Evolutionary conservation across 108 stramenopile genomes (phyloP).

Genomic region (Cyclotella baltica): DNA sequence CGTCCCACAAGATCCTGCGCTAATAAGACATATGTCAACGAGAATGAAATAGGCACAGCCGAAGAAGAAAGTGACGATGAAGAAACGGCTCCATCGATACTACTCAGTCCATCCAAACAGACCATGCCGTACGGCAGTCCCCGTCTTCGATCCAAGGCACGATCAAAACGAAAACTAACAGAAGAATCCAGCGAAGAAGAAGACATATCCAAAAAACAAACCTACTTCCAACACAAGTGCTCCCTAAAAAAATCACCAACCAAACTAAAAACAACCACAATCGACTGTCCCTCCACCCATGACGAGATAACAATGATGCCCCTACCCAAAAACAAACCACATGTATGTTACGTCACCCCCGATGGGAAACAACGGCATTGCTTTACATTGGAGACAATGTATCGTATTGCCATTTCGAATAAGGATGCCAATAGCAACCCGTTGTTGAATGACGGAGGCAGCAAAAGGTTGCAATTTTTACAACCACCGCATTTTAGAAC

Average conservation of each 20-base stretch:
- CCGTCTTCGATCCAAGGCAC: constrained; percentile 8
- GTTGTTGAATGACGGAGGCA: background rate
- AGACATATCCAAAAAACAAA: constrained; percentile 4
- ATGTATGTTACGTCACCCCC: constrained; percentile 77
- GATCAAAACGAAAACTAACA: constrained; percentile 45
- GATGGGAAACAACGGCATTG: constrained; percentile 73
- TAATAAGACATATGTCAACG: constrained; percentile 15
- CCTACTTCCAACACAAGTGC: constrained; percentile 5
- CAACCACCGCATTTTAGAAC: constrained; percentile 89
- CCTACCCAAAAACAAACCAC: constrained; percentile 56
- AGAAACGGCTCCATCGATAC: constrained; percentile 29
- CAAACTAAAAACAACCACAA: constrained; percentile 37
- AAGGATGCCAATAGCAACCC: constrained; percentile 26
- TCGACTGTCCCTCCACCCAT: constrained; percentile 59
- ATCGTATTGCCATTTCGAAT: constrained; percentile 65
- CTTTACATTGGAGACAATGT: constrained; percentile 83
- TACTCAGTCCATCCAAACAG: constrained; percentile 38
- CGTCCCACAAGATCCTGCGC: background rate
- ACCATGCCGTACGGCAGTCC: constrained; percentile 33
- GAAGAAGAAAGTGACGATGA: constrained; percentile 46
- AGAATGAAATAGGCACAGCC: constrained; percentile 42
- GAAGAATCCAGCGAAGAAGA: constrained; percentile 30
- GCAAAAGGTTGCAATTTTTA: constrained; percentile 62
- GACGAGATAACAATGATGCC: constrained; percentile 75
- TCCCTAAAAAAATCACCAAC: constrained; percentile 38